Conservation (phyloP, 2,329 filamentous ascomycete genomes). For the Immersiporthe knoxdaviesiana region DNA sequence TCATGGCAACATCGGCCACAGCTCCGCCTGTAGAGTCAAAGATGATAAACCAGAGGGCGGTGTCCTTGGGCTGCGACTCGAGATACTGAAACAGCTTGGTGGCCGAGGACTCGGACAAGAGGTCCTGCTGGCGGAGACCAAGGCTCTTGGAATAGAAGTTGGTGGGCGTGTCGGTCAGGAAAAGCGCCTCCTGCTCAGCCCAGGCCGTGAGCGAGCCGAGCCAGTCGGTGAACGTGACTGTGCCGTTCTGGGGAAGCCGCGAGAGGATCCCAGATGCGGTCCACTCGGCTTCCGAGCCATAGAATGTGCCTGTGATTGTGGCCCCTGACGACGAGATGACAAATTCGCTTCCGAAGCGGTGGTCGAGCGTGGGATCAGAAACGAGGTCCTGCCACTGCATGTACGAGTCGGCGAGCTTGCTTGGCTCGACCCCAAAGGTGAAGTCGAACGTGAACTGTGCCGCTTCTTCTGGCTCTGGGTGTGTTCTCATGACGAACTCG, state of each 20-base stretch:
- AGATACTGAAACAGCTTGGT: slow-evolving; percentile 58
- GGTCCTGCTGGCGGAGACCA: slow-evolving; percentile 53
- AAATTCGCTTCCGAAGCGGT: slow-evolving; percentile 62
- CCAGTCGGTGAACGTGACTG: slow-evolving; percentile 64
- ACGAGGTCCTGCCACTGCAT: slow-evolving; percentile 62
- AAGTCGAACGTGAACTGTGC: slow-evolving; percentile 63
- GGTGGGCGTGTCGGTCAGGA: slow-evolving; percentile 49
- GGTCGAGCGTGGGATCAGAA: slow-evolving; percentile 56
- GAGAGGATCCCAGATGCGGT: slow-evolving; percentile 52
- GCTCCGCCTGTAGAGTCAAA: slow-evolving; percentile 66
- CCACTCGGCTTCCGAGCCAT: slow-evolving; percentile 61
- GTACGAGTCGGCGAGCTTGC: slow-evolving; percentile 54
- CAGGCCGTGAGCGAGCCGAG: slow-evolving; percentile 59
- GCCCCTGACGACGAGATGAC: slow-evolving; percentile 57
- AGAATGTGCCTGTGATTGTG: slow-evolving; percentile 64
- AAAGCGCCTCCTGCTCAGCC: slow-evolving; percentile 53
- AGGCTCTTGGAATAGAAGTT: slow-evolving; percentile 63
- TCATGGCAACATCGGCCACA: slow-evolving; percentile 55
- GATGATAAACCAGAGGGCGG: slow-evolving; percentile 62
- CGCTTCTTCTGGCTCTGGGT: slow-evolving; percentile 57
- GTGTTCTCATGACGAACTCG: slow-evolving; percentile 59
- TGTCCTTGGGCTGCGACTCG: slow-evolving; percentile 52
- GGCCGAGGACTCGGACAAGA: slow-evolving; percentile 50
- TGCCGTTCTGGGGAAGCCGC: slow-evolving; percentile 48
- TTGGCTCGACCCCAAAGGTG: slow-evolving; percentile 48